Percentiles rank a stretch among this genome's conserved stretches.
These are phyloP conservation scores for Phytopythium vexans DNA, from an alignment of 352 stramenopile species.

Conservation along the genomic window DNA sequence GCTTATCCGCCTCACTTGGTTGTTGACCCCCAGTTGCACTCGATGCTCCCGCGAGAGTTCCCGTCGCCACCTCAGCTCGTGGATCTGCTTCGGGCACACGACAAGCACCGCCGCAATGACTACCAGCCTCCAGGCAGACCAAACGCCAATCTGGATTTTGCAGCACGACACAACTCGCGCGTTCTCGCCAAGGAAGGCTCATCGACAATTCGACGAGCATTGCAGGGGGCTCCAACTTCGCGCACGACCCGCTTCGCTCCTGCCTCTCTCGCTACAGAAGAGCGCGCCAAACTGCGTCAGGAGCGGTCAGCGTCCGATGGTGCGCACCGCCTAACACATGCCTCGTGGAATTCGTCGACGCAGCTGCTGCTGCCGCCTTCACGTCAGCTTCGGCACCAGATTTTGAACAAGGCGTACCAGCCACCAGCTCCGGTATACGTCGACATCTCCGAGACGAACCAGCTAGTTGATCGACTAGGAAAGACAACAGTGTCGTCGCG, in stretches of 20 bases:
- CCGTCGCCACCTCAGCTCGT: not conserved
- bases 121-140: too few species aligned
- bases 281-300: conserved; percentile 1
- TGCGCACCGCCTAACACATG: not conserved
- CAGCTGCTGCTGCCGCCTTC: conserved; percentile 21
- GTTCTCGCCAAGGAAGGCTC: too few species aligned
- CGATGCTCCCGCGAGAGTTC: conserved; percentile 2
- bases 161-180: too few species aligned
- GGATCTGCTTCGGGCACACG: not conserved
- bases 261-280: not conserved
- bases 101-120: too few species aligned
- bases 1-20: not conserved
- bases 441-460: conserved; percentile 21
- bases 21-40: not conserved
- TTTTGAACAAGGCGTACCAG: conserved; percentile 50
- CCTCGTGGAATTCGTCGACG: conserved; percentile 54
- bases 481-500: conserved; percentile 59
- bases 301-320: not conserved
- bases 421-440: conserved; percentile 37
- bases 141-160: too few species aligned
- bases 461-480: conserved; percentile 39
- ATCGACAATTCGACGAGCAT: too few species aligned
- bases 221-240: too few species aligned
- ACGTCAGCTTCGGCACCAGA: conserved; percentile 54
- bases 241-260: too few species aligned